phyloP scores from a whole-genome alignment of 177 flowering plant species.

The Vitis hybrid region DNA sequence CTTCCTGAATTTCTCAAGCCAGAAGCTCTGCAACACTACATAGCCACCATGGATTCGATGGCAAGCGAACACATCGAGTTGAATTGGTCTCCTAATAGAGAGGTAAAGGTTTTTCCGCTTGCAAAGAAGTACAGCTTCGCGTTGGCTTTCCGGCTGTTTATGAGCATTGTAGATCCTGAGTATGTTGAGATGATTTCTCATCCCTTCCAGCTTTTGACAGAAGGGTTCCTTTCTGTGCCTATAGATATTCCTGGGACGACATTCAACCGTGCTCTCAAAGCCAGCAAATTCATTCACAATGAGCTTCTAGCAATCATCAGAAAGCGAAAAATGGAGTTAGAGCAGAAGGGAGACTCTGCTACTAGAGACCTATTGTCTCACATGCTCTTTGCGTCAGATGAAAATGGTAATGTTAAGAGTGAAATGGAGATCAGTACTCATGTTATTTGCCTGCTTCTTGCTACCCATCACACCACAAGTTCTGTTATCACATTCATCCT shows the following conservation, averaged over 20 bases:
- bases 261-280: slow-evolving; percentile 22
- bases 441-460: slow-evolving; percentile 17
- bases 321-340: slow-evolving; percentile 10
- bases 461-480: slow-evolving; percentile 19
- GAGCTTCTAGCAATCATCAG: slow-evolving; percentile 19
- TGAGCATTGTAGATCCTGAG: slow-evolving; percentile 22
- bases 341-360: neutral
- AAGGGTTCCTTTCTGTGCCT: slow-evolving; percentile 23
- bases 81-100: slow-evolving; percentile 26
- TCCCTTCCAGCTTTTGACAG: neutral
- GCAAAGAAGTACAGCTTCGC: slow-evolving; percentile 28
- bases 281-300: slow-evolving; percentile 8
- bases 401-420: slow-evolving; percentile 8
- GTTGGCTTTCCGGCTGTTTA: slow-evolving; percentile 36
- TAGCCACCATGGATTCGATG: slow-evolving; percentile 32
- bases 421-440: slow-evolving; percentile 27
- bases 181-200: neutral
- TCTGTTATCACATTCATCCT: slow-evolving; percentile 17
- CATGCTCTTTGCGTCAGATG: slow-evolving; percentile 16
- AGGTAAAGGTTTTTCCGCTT: slow-evolving; percentile 24
- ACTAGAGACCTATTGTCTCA: slow-evolving; percentile 14
- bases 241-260: slow-evolving; percentile 34
- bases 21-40: slow-evolving; percentile 27
- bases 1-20: slow-evolving; percentile 29
- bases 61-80: slow-evolving; percentile 25